phyloP scores from a whole-genome alignment of 2,329 filamentous ascomycete species.

The Xylariomycetidae sp. region DNA sequence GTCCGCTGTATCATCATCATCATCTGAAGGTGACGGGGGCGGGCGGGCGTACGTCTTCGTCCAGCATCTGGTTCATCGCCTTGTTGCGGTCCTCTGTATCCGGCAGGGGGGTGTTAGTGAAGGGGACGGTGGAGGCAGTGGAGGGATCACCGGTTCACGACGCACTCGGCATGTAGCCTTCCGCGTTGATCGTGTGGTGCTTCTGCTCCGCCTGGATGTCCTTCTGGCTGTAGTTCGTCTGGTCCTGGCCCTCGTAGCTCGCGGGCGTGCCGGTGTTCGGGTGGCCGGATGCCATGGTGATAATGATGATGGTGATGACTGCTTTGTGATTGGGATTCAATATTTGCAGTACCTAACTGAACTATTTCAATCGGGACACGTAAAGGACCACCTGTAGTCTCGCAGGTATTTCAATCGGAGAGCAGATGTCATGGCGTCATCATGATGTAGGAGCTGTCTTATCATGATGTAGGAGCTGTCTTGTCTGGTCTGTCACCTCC shows the following conservation, averaged over 20 bases:
- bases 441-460: no score
- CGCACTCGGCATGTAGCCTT: slow-evolving; percentile 20
- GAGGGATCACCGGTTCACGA: not conserved
- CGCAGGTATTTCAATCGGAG: no score
- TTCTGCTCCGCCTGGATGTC: slow-evolving; percentile 14
- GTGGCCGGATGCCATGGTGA: slow-evolving; percentile 4
- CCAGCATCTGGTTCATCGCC: slow-evolving; percentile 19
- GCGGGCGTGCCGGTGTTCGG: slow-evolving; percentile 8
- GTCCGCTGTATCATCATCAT: not conserved
- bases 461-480: no score
- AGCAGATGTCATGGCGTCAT: no score
- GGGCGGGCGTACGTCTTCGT: slow-evolving; percentile 15
- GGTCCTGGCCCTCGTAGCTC: slow-evolving; percentile 15
- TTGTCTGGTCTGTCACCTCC: no score
- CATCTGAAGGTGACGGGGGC: not conserved
- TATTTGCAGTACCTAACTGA: no score
- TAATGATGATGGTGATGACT: not conserved
- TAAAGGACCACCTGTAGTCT: no score
- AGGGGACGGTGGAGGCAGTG: not conserved
- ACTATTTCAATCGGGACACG: no score
- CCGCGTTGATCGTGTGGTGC: slow-evolving; percentile 17
- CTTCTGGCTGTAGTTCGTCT: slow-evolving; percentile 15
- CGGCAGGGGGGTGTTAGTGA: not conserved
- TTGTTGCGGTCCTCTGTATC: slow-evolving; percentile 16
- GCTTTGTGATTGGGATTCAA: not conserved